Percentiles rank a stretch among this genome's conserved stretches.
phyloP scores from a whole-genome alignment of 148 eudicot genomes.

The Rhododendron williamsianum region DNA sequence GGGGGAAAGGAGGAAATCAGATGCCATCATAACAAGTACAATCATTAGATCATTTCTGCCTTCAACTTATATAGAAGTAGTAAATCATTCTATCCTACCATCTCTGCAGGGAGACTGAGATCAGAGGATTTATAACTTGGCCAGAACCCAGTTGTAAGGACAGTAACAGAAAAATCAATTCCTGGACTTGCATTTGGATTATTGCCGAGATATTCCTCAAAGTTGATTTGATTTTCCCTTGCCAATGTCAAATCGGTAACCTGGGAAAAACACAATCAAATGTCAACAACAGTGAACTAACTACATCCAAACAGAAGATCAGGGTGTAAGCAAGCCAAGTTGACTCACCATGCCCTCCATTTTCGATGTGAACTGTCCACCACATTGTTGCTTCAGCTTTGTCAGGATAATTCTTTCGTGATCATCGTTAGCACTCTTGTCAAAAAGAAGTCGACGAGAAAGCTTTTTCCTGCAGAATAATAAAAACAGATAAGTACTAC shows the following conservation, averaged over 20 bases:
- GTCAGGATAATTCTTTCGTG: slow-evolving; percentile 38
- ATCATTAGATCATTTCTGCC: neutral
- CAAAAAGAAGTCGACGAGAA: slow-evolving; percentile 38
- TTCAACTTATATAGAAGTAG: neutral
- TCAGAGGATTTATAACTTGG: slow-evolving; percentile 35
- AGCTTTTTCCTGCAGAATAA: slow-evolving; percentile 32
- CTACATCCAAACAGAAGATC: neutral
- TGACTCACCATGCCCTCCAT: slow-evolving; percentile 49
- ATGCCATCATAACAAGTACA: neutral
- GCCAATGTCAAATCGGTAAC: slow-evolving; percentile 41
- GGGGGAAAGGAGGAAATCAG: neutral
- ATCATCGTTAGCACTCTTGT: slow-evolving; percentile 41
- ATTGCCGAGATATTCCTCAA: slow-evolving; percentile 28
- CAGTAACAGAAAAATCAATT: slow-evolving; percentile 29
- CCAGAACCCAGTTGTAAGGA: slow-evolving; percentile 37
- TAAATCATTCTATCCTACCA: slow-evolving; percentile 13
- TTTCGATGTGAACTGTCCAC: slow-evolving; percentile 45
- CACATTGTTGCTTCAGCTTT: slow-evolving; percentile 44
- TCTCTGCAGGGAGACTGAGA: slow-evolving; percentile 28
- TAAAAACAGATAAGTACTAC: neutral
- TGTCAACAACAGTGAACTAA: neutral
- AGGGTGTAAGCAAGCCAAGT: neutral
- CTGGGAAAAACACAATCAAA: slow-evolving; percentile 13
- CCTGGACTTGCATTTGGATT: slow-evolving; percentile 22
- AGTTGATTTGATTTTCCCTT: slow-evolving; percentile 29